phyloP scores from a whole-genome alignment of 2,329 filamentous ascomycete species.

The Fusarium cicatricum region DNA sequence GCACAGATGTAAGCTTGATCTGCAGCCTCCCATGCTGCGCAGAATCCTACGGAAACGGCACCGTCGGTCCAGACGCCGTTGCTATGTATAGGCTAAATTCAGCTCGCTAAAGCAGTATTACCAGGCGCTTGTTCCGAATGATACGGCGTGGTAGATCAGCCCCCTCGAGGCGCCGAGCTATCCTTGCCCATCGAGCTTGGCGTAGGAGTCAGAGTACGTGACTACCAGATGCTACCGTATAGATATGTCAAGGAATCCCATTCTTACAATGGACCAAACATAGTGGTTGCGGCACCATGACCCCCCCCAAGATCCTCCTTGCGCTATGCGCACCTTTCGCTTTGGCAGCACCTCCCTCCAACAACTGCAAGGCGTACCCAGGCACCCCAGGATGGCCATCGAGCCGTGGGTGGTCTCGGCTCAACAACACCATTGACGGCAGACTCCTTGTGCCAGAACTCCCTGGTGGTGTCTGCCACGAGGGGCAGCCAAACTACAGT shows the following conservation, averaged over 20 bases:
- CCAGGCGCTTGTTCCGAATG: background rate
- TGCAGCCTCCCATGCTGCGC: slow-evolving; percentile 6
- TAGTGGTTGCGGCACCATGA: background rate
- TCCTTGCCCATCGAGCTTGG: too few relatives aligned
- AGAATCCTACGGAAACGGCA: slow-evolving; percentile 17
- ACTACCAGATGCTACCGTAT: too few relatives aligned
- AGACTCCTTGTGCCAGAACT: slow-evolving; percentile 1
- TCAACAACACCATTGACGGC: slow-evolving; percentile 4
- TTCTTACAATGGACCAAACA: background rate
- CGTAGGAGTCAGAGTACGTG: too few relatives aligned
- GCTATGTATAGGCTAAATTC: slow-evolving; percentile 17
- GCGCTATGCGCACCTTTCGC: slow-evolving; percentile 4
- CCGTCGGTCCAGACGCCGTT: slow-evolving; percentile 20
- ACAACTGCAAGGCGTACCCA: slow-evolving; percentile 10
- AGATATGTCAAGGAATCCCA: background rate
- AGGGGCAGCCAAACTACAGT: slow-evolving; percentile 8
- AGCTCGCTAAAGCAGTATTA: too few relatives aligned
- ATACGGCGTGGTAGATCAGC: too few relatives aligned
- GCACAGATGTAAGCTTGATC: slow-evolving; percentile 13
- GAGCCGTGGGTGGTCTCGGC: background rate
- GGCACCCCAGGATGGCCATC: slow-evolving; percentile 1
- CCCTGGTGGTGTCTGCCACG: slow-evolving; percentile 8
- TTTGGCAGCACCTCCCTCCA: background rate
- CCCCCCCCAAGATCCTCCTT: background rate
- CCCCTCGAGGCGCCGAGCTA: too few relatives aligned